These are phyloP conservation scores for Penicillium oxalicum DNA, from an alignment of 2,329 filamentous ascomycete species.

Conservation along the genomic window DNA sequence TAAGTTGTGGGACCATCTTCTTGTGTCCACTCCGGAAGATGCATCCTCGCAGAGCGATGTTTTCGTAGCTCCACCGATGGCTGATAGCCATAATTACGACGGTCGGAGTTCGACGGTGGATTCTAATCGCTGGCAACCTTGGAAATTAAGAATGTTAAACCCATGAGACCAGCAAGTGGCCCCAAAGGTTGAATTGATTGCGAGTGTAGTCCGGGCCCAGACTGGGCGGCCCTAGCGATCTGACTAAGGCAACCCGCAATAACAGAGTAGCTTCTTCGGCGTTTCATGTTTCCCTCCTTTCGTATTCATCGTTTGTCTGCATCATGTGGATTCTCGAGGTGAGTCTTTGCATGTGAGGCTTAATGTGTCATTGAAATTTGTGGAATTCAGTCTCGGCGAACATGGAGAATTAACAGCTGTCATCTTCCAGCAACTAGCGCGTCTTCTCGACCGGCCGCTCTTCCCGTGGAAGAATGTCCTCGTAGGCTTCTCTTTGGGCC, in stretches of 20 bases:
- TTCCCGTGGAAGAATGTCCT: constrained; percentile 98
- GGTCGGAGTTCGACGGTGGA: too few species aligned
- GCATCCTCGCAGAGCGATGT: too few species aligned
- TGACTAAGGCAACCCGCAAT: constrained; percentile 22
- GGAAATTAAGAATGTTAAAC: too few species aligned
- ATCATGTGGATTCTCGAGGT: constrained; percentile 20
- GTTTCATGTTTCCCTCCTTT: constrained; percentile 2
- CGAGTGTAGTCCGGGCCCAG: neutral
- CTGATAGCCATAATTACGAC: too few species aligned
- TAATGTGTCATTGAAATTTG: neutral
- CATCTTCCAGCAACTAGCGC: constrained; percentile 59
- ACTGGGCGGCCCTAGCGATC: constrained; percentile 4
- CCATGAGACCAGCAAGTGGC: too few species aligned
- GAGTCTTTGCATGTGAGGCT: neutral
- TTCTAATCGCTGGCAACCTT: too few species aligned
- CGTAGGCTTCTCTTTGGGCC: constrained; percentile 84
- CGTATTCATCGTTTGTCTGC: constrained; percentile 7
- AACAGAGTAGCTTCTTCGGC: constrained; percentile 20
- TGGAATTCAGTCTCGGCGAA: neutral
- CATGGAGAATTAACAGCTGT: constrained; percentile 6
- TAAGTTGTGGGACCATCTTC: too few species aligned
- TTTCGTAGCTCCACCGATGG: too few species aligned
- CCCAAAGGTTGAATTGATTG: neutral
- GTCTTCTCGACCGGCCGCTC: constrained; percentile 79
- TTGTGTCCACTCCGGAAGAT: too few species aligned